These are phyloP conservation scores for Lecanicillium sp. DNA, from an alignment of 2,329 filamentous ascomycete species.

Conservation along the genomic window DNA sequence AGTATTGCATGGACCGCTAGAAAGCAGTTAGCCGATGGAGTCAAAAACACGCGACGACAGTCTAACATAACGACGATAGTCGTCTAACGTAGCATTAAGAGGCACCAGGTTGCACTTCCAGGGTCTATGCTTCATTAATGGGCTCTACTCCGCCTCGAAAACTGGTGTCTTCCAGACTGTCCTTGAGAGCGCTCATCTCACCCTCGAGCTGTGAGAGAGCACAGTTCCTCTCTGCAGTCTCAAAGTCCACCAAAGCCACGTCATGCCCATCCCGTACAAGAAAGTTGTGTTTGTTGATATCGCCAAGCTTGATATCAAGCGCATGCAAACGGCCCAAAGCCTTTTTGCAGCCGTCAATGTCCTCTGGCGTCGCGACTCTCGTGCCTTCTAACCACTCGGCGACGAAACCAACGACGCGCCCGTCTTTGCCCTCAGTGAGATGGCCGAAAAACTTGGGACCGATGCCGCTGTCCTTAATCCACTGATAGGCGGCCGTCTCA, in stretches of 20 bases:
- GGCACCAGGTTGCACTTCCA: too few species aligned
- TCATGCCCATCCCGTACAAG: conserved; percentile 17
- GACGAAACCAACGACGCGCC: conserved; percentile 19
- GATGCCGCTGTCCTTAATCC: conserved; percentile 15
- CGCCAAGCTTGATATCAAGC: conserved; percentile 23
- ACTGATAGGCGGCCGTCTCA: conserved; percentile 19
- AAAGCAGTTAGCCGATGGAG: too few species aligned
- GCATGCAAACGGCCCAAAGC: conserved; percentile 18
- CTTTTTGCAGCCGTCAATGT: conserved; percentile 19
- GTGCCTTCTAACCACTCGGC: conserved; percentile 15
- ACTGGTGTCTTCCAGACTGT: conserved; percentile 6
- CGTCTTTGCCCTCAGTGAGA: conserved; percentile 17
- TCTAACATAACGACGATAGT: too few species aligned
- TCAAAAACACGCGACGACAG: too few species aligned
- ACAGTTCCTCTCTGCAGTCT: conserved; percentile 18
- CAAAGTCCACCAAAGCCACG: conserved; percentile 23
- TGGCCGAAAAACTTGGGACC: conserved; percentile 21
- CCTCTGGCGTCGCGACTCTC: conserved; percentile 17
- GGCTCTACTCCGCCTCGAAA: not conserved
- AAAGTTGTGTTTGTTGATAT: conserved; percentile 27
- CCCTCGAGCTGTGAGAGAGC: conserved; percentile 14
- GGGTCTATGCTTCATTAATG: too few species aligned
- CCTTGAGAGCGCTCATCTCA: conserved; percentile 15
- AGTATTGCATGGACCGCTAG: too few species aligned
- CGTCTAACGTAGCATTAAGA: too few species aligned